Percentiles rank a stretch among this genome's conserved stretches.
These are phyloP conservation scores for Cicer arietinum DNA, from an alignment of 306 rosid genomes.

Conservation along the genomic window DNA sequence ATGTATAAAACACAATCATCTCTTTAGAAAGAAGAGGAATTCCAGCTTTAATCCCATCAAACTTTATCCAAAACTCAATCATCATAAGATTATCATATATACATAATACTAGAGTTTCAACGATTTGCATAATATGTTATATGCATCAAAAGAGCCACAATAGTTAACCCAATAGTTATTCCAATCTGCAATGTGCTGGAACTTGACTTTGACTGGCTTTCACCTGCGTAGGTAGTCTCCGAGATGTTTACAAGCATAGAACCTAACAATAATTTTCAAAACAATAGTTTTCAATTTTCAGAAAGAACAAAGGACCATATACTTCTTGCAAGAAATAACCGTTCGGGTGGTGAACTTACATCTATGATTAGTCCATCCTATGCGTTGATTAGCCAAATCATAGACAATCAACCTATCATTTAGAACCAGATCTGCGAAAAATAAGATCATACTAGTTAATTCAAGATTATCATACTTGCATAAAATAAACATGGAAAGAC, in stretches of 20 bases:
- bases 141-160: slow-evolving; percentile 55
- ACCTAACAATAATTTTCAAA: slow-evolving; percentile 49
- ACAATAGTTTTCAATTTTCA: neutral
- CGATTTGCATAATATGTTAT: neutral
- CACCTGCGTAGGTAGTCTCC: too few relatives aligned
- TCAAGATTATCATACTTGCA: neutral
- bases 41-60: too few relatives aligned
- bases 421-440: slow-evolving; percentile 76
- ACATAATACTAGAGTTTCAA: too few relatives aligned
- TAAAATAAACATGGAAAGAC: neutral
- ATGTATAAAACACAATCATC: too few relatives aligned
- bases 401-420: slow-evolving; percentile 89
- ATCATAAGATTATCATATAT: too few relatives aligned
- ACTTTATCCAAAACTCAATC: too few relatives aligned
- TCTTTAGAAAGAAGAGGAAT: too few relatives aligned
- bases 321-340: slow-evolving; percentile 15
- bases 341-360: slow-evolving; percentile 63
- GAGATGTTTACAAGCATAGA: slow-evolving; percentile 84
- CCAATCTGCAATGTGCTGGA: slow-evolving; percentile 54
- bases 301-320: neutral
- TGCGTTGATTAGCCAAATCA: slow-evolving; percentile 76
- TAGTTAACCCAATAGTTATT: slow-evolving; percentile 48
- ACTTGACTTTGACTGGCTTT: slow-evolving; percentile 54
- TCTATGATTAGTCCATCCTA: slow-evolving; percentile 89
- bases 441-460: too few relatives aligned